Conservation (phyloP, 768 basidiomycete species). For the Russula dissimulans region DNA sequence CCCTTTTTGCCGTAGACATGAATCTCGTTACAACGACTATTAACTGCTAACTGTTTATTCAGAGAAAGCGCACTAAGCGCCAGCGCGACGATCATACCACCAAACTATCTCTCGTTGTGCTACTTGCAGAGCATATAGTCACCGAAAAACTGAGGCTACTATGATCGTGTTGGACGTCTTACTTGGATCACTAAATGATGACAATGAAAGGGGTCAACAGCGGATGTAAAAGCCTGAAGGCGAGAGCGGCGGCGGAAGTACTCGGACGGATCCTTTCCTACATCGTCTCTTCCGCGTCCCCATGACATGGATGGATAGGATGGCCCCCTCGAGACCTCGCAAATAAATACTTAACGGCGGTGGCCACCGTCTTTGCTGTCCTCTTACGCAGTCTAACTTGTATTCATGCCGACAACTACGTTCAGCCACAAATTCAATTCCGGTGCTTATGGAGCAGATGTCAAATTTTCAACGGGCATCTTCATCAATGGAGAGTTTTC, state of each 20-base stretch:
- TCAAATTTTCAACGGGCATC: constrained; percentile 51
- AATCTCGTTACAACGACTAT: neutral
- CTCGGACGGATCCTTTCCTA: neutral
- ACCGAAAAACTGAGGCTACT: neutral
- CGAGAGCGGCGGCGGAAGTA: neutral
- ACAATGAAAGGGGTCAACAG: neutral
- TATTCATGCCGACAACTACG: constrained; percentile 30
- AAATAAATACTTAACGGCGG: constrained; percentile 61
- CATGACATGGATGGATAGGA: neutral
- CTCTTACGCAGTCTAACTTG: neutral
- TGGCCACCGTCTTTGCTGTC: too few species aligned
- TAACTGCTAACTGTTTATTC: neutral
- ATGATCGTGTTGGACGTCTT: neutral
- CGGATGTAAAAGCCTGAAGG: too few species aligned
- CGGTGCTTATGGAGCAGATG: constrained; percentile 46
- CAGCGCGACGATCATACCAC: neutral
- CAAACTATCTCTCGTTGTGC: neutral
- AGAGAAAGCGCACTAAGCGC: neutral
- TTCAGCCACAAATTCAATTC: constrained; percentile 44
- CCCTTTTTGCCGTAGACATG: neutral
- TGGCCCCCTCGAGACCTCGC: neutral
- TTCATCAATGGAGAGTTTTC: constrained; percentile 66
- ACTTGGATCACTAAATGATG: neutral
- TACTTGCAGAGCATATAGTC: neutral
- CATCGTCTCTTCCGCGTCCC: neutral